Evolutionary conservation across 2,329 filamentous ascomycete genomes (phyloP), one percentile per base, ranked within the genome.

Genomic region (Botrytis pseudocinerea): DNA sequence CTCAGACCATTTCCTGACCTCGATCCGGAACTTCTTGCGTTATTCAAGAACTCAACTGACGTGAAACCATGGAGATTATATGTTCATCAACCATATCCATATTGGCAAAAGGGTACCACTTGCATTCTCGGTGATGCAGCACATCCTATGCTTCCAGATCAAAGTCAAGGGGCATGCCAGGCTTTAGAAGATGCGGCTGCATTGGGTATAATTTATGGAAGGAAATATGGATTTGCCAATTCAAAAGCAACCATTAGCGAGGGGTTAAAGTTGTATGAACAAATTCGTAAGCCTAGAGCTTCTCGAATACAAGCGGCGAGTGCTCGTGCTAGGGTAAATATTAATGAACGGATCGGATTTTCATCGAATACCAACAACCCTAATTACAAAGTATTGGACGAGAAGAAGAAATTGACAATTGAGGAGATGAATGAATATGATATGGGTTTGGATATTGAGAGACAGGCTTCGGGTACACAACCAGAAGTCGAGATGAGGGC

Each of bases 131-230:
- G 91, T 7, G 90, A 92, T 78, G 90, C 90, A 16, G 90, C 85
- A 2, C 90, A 92, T 77, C 90, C 90, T 2, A 90, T 90, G 87
- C 88, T 91, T 86, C 89, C 90, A 1, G 86, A 92, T 76, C 90
- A 92, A 79, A 89, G 87, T 71, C 90, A 92, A 79, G 90, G 90
- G 2, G 89, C 89, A 25, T 82, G 81, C 68, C 80, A 81, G 78
- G 82, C 82, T 1, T 80, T 83, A 40, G 82, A 83, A 74, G 82
- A 83, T 73, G 82, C 82, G 1, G 82, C 78, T 0, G 80, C 79
- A 0, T 70, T 83, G 6, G 81, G 82, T 1, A 74, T 82, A 5
- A 75, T 82, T 32, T 82, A 83, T 73, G 70, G 70, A 51, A 54
- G 8, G 3, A 51, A 40, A 38, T 72, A 69, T 32, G 63, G 51